phyloP scores from a whole-genome alignment of 192 early-diverging fungal species.

The Geranomyces michiganensis region DNA sequence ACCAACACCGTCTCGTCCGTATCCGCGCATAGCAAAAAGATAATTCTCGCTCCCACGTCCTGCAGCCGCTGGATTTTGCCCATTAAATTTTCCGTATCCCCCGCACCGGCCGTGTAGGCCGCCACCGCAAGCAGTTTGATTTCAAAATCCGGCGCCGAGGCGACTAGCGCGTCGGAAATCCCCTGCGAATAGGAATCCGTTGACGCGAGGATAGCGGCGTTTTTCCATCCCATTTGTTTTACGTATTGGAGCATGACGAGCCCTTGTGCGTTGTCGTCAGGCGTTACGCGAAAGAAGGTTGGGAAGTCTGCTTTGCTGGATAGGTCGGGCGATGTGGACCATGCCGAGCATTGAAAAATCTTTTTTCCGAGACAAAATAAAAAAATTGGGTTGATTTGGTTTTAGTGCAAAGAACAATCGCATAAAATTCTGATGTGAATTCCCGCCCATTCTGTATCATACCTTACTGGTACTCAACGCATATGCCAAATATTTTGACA shows the following conservation, averaged over 20 bases:
- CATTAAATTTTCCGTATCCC: neutral
- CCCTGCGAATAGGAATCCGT: neutral
- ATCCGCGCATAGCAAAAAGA: constrained; percentile 6
- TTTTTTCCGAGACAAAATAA: neutral
- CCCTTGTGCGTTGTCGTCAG: constrained; percentile 38
- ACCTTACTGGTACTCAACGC: neutral
- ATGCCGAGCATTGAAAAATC: constrained; percentile 38
- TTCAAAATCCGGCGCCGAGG: neutral
- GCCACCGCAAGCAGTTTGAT: neutral
- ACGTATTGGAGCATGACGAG: constrained; percentile 34
- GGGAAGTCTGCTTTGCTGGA: constrained; percentile 34
- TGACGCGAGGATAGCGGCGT: constrained; percentile 6
- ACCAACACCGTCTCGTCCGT: neutral
- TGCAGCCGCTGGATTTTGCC: constrained; percentile 13
- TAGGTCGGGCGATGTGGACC: constrained; percentile 36
- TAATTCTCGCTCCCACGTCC: constrained; percentile 10
- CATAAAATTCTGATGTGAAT: too few relatives aligned
- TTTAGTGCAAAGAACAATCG: too few relatives aligned
- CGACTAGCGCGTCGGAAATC: constrained; percentile 3
- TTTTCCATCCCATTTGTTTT: constrained; percentile 28
- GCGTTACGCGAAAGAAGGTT: constrained; percentile 46
- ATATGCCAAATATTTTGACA: neutral
- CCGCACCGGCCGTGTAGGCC: neutral
- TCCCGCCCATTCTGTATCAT: too few relatives aligned
- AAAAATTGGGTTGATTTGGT: too few relatives aligned